Base-by-base conservation (phyloP, 257 asterid species). In the Salvia splendens region DNA sequence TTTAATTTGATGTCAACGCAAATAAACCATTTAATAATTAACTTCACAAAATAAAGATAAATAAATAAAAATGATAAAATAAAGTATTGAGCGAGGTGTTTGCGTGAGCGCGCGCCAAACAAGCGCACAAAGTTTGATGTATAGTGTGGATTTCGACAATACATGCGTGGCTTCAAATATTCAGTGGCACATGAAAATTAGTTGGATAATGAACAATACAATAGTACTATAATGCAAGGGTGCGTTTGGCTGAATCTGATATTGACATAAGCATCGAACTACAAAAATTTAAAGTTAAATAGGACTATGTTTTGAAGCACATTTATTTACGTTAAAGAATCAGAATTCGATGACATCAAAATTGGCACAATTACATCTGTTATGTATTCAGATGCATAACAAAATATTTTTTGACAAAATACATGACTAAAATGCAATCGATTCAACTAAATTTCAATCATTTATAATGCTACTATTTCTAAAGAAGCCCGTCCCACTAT, bases 121-220 rank as follows among this genome's bases (percentile, higher is more conserved):
- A 59, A 9, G 35, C 46, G 35, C 20, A 33, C 7, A 35, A 54
- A 57, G 7, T 28, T 57, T 12, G 7, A n/a, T 57, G 0, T 57
- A 12, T 57, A 12, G 35, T 42, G 63, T 33, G 7, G 46, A 57
- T 36, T 33, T 33, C 24, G 63, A 57, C 63, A 57, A 7, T n/a
- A n/a, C 63, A 57, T 57, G 63, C 33, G 63, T 33, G 63, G 20
- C 24, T 57, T 8, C 45, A 32, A 12, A 33, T 6, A 56, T 33
- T 12, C 6, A 24, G 14, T 11, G 7, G n/a, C 43, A 56, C 24
- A 3, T 32, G 24, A 56, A 56, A 56, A 43, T 8, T 12, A 32
- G 28, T 56, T 56, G 5, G 30, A 12, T 12, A 12, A 52, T 20
- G 38, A 55, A 55, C 9, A 30, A 11, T 7, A n/a, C n/a, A n/a